Conservation (phyloP, 768 basidiomycete species). For the Imleria badia region DNA sequence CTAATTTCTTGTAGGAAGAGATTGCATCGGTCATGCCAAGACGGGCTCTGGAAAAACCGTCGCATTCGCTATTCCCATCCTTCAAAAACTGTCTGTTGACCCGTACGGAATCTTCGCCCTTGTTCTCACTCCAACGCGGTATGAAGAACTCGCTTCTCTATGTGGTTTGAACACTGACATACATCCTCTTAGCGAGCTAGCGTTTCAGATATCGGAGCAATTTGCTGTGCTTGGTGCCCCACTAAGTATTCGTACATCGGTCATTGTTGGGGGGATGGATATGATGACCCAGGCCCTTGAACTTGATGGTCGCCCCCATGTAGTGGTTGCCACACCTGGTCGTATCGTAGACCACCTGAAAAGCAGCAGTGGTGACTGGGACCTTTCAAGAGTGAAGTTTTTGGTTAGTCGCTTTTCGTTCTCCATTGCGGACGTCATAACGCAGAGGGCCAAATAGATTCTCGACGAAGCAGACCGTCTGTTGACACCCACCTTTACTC, state of each 20-base stretch:
- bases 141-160: constrained; percentile 17
- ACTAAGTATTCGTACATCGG: constrained; percentile 79
- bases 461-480: constrained; percentile 97
- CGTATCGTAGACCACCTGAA: constrained; percentile 88
- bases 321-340: constrained; percentile 95
- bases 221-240: constrained; percentile 87
- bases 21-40: constrained; percentile 97
- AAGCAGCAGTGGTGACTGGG: constrained; percentile 77
- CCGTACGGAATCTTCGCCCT: constrained; percentile 95
- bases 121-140: constrained; percentile 95
- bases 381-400: constrained; percentile 79
- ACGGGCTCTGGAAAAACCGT: constrained; percentile 98
- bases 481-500: constrained; percentile 83
- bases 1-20: constrained; percentile 59
- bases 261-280: constrained; percentile 97
- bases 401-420: constrained; percentile 50
- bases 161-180: background rate
- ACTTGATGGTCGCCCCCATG: constrained; percentile 80
- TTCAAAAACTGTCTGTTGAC: constrained; percentile 83
- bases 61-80: constrained; percentile 93
- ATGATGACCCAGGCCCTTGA: constrained; percentile 94
- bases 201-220: constrained; percentile 96
- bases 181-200: constrained; percentile 68
- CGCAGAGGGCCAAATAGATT: constrained; percentile 48
- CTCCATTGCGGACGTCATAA: background rate